These are phyloP conservation scores for Litchi chinensis DNA, from an alignment of 345 rosid species.

Conservation along the genomic window DNA sequence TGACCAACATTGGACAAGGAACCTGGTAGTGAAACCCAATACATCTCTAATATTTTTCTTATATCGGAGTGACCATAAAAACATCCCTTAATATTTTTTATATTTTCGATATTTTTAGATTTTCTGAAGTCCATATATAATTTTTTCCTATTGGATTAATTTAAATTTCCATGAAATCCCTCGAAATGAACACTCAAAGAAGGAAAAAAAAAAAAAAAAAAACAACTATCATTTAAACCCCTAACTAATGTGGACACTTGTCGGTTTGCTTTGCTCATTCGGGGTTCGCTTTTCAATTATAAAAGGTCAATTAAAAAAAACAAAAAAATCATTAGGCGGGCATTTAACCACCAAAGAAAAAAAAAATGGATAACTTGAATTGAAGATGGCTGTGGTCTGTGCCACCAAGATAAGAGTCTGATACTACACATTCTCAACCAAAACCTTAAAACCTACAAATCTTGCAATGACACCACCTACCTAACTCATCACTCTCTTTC, in stretches of 20 bases:
- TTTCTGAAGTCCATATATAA: too few species aligned
- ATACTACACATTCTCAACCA: background rate
- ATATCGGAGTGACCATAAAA: too few species aligned
- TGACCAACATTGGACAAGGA: too few species aligned
- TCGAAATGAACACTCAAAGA: too few species aligned
- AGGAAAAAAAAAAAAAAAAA: too few species aligned
- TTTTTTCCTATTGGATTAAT: too few species aligned
- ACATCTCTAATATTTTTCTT: too few species aligned
- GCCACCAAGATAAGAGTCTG: conserved; percentile 4
- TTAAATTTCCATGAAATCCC: too few species aligned
- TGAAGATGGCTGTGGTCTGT: background rate
- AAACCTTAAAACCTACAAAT: background rate
- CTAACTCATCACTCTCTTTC: background rate
- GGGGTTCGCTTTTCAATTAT: background rate
- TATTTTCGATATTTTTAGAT: too few species aligned
- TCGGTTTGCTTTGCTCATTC: background rate
- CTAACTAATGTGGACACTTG: background rate
- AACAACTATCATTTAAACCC: too few species aligned
- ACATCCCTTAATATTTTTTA: too few species aligned
- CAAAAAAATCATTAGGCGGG: conserved; percentile 20
- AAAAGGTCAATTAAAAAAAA: background rate
- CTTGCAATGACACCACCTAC: background rate
- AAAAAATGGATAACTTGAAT: conserved; percentile 6
- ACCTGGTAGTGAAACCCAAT: too few species aligned
- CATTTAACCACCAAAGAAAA: background rate